These are phyloP conservation scores for Pestalotiopsis sp. DNA, from an alignment of 2,329 filamentous ascomycete species.

Conservation along the genomic window DNA sequence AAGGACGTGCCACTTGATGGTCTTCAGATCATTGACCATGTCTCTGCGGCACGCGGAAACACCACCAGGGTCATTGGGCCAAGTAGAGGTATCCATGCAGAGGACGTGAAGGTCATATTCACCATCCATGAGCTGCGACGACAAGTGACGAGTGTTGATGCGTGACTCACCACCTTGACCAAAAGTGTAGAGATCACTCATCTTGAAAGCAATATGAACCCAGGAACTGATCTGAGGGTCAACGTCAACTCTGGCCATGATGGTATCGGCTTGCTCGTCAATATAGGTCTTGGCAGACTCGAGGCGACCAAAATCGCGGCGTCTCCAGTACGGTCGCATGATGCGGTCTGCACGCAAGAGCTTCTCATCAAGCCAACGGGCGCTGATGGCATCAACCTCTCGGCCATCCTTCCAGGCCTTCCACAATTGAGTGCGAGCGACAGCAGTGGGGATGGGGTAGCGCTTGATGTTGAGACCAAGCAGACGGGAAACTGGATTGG, in stretches of 20 bases:
- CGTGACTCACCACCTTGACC: neutral
- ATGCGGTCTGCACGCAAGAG: neutral
- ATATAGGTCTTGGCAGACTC: neutral
- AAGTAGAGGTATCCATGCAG: slow-evolving; percentile 8
- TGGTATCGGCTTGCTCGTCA: slow-evolving; percentile 3
- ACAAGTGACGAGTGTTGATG: slow-evolving; percentile 6
- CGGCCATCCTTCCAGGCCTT: slow-evolving; percentile 8
- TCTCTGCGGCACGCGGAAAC: slow-evolving; percentile 5
- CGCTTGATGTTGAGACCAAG: slow-evolving; percentile 2
- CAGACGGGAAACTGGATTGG: slow-evolving; percentile 1
- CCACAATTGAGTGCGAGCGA: slow-evolving; percentile 3
- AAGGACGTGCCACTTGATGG: slow-evolving; percentile 10
- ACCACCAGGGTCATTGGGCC: slow-evolving; percentile 9
- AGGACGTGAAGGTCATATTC: slow-evolving; percentile 6
- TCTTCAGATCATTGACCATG: slow-evolving; percentile 8
- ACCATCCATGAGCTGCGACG: neutral
- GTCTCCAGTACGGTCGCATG: slow-evolving; percentile 7
- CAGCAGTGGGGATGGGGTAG: slow-evolving; percentile 4
- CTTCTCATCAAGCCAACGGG: slow-evolving; percentile 4
- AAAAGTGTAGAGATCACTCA: neutral
- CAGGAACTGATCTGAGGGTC: slow-evolving; percentile 6
- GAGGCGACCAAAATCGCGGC: slow-evolving; percentile 1
- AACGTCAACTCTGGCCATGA: slow-evolving; percentile 6
- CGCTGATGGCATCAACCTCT: slow-evolving; percentile 5
- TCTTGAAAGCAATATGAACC: slow-evolving; percentile 5